Percentiles rank a stretch among this genome's conserved stretches.
Evolutionary conservation across 495 filamentous ascomycete species (phyloP).

Genomic region (Articulospora tetracladia): DNA sequence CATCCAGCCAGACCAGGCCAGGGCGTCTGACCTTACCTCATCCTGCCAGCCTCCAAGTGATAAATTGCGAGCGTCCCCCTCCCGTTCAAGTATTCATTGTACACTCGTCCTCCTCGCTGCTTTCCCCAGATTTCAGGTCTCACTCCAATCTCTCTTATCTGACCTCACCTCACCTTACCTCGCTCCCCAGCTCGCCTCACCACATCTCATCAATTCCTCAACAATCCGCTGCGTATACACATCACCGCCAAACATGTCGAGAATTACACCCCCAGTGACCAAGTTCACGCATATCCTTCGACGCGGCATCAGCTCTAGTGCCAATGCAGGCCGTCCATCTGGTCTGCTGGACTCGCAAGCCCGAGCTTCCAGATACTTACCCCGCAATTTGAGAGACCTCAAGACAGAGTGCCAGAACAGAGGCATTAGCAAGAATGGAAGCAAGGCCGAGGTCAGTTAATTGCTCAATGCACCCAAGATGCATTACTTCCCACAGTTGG

Average conservation of each 20-base stretch:
- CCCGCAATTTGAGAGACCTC: constrained; percentile 22
- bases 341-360: constrained; percentile 14
- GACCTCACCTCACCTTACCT: constrained; percentile 26
- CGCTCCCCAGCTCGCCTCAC: constrained; percentile 26
- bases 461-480: neutral
- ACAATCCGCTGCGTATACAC: neutral
- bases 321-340: constrained; percentile 17
- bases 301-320: constrained; percentile 16
- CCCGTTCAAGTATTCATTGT: neutral
- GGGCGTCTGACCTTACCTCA: neutral
- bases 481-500: neutral
- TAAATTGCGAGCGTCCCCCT: neutral
- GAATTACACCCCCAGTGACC: constrained; percentile 21
- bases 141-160: neutral
- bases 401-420: constrained; percentile 21
- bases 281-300: constrained; percentile 18
- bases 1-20: too few relatives aligned
- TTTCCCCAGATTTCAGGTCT: neutral
- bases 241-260: constrained; percentile 14
- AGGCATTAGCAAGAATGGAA: constrained; percentile 13
- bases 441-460: constrained; percentile 22
- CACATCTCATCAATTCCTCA: constrained; percentile 13
- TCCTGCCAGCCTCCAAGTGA: neutral
- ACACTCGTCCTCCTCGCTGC: neutral
- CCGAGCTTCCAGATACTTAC: constrained; percentile 16